Evolutionary conservation across 257 asterid genomes (phyloP).

Genomic region (Thymus quinquecostatus): DNA sequence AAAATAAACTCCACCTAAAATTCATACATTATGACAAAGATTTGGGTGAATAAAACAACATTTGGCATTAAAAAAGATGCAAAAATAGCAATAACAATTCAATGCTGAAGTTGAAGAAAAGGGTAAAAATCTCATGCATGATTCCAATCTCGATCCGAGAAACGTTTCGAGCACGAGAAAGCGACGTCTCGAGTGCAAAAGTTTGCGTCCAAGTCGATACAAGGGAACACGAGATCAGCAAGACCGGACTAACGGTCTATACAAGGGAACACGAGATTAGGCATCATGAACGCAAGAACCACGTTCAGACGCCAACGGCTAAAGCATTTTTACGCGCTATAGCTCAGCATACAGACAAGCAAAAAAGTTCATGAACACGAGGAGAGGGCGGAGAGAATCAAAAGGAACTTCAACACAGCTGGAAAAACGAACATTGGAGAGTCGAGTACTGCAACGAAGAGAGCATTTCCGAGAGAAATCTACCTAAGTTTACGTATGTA

Average conservation of each 20-base stretch:
- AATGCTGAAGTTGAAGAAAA: background rate
- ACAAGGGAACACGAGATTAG: background rate
- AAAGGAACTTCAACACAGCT: background rate
- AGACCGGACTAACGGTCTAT: too few species aligned
- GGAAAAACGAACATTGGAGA: too few species aligned
- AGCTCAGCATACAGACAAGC: background rate
- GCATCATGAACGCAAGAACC: background rate
- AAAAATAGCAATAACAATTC: background rate
- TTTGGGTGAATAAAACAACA: conserved; percentile 10
- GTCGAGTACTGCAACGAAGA: background rate
- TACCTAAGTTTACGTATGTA: conserved; percentile 38
- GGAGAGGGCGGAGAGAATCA: background rate
- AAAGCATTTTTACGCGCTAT: background rate
- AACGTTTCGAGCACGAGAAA: too few species aligned
- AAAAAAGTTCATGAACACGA: background rate
- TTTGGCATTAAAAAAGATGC: conserved; percentile 1
- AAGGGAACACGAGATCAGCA: too few species aligned
- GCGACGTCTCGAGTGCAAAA: too few species aligned
- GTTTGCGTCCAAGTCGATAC: too few species aligned
- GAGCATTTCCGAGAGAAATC: conserved; percentile 40
- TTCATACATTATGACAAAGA: background rate
- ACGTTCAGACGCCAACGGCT: background rate
- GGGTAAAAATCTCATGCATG: background rate
- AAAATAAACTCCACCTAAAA: background rate
- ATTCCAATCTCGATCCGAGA: background rate